Evolutionary conservation across 352 stramenopile species (phyloP).

Genomic region (Albugo laibachii): DNA sequence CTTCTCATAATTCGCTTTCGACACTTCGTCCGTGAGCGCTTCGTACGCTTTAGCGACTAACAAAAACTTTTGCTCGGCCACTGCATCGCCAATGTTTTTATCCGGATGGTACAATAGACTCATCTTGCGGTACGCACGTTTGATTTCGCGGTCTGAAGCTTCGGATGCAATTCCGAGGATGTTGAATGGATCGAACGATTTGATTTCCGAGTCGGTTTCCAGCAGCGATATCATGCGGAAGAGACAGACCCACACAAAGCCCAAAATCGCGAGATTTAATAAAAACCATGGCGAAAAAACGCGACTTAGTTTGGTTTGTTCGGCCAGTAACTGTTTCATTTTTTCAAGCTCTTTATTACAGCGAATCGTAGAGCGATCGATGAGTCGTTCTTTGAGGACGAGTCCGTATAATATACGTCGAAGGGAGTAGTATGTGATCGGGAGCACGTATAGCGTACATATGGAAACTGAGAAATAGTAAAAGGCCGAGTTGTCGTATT

Average conservation of each 20-base stretch:
- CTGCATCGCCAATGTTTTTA: constrained; percentile 94
- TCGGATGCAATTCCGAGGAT: constrained; percentile 89
- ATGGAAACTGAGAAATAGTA: constrained; percentile 98
- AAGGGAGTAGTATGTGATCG: constrained; percentile 84
- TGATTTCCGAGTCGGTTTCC: constrained; percentile 92
- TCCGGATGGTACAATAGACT: constrained; percentile 86
- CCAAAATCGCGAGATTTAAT: constrained; percentile 51
- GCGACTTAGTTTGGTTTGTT: constrained; percentile 71
- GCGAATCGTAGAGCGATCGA: constrained; percentile 69
- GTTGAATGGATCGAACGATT: constrained; percentile 94
- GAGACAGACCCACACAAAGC: constrained; percentile 62
- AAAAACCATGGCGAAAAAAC: constrained; percentile 67
- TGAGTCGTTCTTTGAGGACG: constrained; percentile 69
- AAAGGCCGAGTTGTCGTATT: constrained; percentile 99
- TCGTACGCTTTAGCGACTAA: constrained; percentile 91
- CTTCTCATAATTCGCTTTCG: constrained; percentile 96
- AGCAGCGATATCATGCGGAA: constrained; percentile 83
- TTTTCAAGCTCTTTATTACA: constrained; percentile 72
- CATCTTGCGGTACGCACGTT: constrained; percentile 87
- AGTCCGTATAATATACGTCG: constrained; percentile 73
- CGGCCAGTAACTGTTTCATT: constrained; percentile 65
- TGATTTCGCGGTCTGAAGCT: constrained; percentile 88
- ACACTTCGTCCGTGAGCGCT: constrained; percentile 89
- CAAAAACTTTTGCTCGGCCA: constrained; percentile 98
- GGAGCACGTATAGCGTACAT: constrained; percentile 91